A percentile compares a stretch with the other conserved stretches of the same genome.
Conservation (phyloP, 441 rosid genomes). For the Eutrema salsugineum region DNA sequence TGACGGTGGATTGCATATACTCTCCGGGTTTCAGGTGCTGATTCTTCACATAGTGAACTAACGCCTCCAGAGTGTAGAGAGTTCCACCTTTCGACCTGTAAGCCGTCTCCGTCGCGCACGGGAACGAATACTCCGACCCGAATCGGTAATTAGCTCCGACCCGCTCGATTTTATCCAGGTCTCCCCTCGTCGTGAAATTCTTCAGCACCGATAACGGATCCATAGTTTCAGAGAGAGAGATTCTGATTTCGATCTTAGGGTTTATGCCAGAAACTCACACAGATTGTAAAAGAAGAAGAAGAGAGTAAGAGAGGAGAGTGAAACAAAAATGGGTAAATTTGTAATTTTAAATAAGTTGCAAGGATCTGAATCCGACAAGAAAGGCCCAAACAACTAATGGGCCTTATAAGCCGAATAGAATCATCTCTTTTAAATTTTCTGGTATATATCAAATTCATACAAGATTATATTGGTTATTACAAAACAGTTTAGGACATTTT, state of each 20-base stretch:
- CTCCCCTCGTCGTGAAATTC: constrained; percentile 66
- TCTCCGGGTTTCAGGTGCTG: constrained; percentile 70
- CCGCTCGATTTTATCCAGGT: constrained; percentile 59
- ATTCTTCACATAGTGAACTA: constrained; percentile 60
- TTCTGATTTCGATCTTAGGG: constrained; percentile 9
- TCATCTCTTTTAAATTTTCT: neutral
- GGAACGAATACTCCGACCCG: constrained; percentile 68
- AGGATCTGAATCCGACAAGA: neutral
- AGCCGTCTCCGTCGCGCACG: constrained; percentile 62
- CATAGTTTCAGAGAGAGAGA: constrained; percentile 33
- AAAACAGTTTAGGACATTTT: neutral
- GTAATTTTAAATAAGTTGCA: neutral
- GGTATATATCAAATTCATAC: neutral
- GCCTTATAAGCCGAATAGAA: neutral
- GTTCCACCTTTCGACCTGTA: constrained; percentile 79
- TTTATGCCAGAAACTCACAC: constrained; percentile 1
- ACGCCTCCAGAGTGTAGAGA: constrained; percentile 80
- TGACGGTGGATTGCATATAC: constrained; percentile 62
- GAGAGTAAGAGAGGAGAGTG: neutral
- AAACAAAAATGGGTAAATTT: neutral
- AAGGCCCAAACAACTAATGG: neutral
- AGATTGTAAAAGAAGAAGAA: constrained; percentile 9
- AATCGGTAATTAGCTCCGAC: constrained; percentile 60
- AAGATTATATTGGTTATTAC: too few relatives aligned
- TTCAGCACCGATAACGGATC: constrained; percentile 83